Conservation (phyloP, 2,329 filamentous ascomycete species). For the Nannizzia gypsea region DNA sequence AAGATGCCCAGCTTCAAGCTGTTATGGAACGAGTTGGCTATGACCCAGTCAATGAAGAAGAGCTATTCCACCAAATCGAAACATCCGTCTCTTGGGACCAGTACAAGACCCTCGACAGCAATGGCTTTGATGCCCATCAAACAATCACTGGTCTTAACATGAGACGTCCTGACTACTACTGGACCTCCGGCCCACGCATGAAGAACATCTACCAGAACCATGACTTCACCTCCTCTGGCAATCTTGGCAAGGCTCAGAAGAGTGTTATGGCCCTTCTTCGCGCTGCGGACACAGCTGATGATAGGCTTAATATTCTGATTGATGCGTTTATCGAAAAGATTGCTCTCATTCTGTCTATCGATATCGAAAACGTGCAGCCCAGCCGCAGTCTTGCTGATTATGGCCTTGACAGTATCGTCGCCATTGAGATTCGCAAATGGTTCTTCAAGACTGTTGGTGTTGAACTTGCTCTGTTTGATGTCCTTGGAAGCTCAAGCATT, state of each 20-base stretch:
- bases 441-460: conserved; percentile 16
- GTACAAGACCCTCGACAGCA: background rate
- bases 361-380: conserved; percentile 9
- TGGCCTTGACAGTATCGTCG: conserved; percentile 17
- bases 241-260: conserved; percentile 7
- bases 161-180: conserved; percentile 15
- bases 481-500: conserved; percentile 18
- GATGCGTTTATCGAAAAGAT: conserved; percentile 14
- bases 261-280: conserved; percentile 13
- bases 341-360: conserved; percentile 7
- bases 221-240: conserved; percentile 13
- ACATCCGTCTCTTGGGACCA: conserved; percentile 13
- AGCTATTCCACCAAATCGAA: conserved; percentile 16
- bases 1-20: conserved; percentile 15
- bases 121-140: conserved; percentile 14
- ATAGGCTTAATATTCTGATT: conserved; percentile 9
- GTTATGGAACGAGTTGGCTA: conserved; percentile 17
- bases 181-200: conserved; percentile 14
- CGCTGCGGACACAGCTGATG: conserved; percentile 8
- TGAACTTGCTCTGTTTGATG: conserved; percentile 19
- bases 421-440: conserved; percentile 19
- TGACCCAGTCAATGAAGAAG: conserved; percentile 17
- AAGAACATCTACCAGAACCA: conserved; percentile 17
- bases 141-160: conserved; percentile 18
- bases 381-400: conserved; percentile 15